These are phyloP conservation scores for Fragilaria crotonensis DNA, from an alignment of 108 stramenopile species.

Conservation along the genomic window DNA sequence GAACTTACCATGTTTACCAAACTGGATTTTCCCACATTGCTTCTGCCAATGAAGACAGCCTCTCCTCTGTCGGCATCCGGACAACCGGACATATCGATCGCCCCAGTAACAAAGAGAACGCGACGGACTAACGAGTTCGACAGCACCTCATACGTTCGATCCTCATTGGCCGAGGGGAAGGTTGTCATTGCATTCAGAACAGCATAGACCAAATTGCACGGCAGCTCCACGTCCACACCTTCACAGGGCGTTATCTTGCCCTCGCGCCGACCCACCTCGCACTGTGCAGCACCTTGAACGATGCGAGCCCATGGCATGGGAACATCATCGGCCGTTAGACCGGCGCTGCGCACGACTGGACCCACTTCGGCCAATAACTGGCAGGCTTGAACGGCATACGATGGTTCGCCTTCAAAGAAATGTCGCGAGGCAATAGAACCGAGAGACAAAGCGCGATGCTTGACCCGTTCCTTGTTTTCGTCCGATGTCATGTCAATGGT, in stretches of 20 bases:
- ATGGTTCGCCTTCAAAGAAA: conserved; percentile 64
- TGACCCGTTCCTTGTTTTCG: conserved; percentile 27
- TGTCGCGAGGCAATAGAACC: conserved; percentile 74
- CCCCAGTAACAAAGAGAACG: conserved; percentile 81
- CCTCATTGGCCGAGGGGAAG: conserved; percentile 78
- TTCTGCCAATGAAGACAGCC: conserved; percentile 87
- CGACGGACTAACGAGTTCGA: conserved; percentile 79
- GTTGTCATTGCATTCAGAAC: conserved; percentile 76
- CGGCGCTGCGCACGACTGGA: conserved; percentile 40
- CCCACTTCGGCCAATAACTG: conserved; percentile 54
- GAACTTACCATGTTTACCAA: conserved; percentile 81
- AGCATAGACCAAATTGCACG: conserved; percentile 67
- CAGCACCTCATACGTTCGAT: conserved; percentile 74
- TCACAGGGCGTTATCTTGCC: conserved; percentile 28
- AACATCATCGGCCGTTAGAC: conserved; percentile 32
- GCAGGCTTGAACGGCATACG: conserved; percentile 46
- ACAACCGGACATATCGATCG: conserved; percentile 75
- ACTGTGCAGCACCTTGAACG: conserved; percentile 66
- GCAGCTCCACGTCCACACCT: conserved; percentile 22
- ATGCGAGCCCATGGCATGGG: conserved; percentile 73
- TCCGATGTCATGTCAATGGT: conserved; percentile 14
- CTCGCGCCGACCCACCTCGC: conserved; percentile 55
- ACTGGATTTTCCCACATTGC: conserved; percentile 89
- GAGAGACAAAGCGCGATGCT: conserved; percentile 64
- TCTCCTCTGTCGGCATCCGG: conserved; percentile 80